These are phyloP conservation scores for Aspergillus versicolor DNA, from an alignment of 2,329 filamentous ascomycete genomes.

Conservation along the genomic window DNA sequence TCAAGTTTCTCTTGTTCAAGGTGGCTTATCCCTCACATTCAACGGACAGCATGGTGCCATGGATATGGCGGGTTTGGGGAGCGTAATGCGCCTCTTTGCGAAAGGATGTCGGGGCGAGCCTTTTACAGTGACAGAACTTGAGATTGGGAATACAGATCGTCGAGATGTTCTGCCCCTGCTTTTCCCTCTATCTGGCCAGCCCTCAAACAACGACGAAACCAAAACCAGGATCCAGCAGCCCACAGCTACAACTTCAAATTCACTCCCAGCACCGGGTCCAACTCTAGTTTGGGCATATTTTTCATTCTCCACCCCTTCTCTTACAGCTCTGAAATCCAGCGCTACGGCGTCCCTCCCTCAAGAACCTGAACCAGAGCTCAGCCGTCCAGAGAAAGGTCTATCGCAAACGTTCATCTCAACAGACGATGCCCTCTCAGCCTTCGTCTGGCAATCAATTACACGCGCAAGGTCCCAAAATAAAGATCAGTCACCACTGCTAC, in stretches of 20 bases:
- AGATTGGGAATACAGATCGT: not conserved
- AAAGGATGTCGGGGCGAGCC: not conserved
- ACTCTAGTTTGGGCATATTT: not conserved
- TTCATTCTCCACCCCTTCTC: not conserved
- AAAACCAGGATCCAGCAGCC: not conserved
- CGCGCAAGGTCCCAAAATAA: not conserved
- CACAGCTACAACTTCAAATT: not conserved
- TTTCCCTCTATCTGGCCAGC: not conserved
- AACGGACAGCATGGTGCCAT: not conserved
- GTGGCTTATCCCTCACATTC: not conserved
- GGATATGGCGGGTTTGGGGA: not conserved
- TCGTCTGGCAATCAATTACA: not conserved
- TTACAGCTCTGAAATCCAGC: not conserved
- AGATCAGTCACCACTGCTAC: not conserved
- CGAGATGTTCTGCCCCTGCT: not conserved
- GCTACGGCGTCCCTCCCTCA: not conserved
- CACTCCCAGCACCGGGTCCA: not conserved
- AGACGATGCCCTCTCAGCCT: not conserved
- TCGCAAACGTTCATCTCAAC: not conserved
- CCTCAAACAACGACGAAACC: not conserved
- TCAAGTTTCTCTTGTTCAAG: not conserved
- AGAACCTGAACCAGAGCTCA: not conserved
- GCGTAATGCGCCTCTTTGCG: not conserved
- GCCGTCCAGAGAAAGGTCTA: too few relatives aligned
- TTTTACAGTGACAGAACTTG: not conserved